Evolutionary conservation across 2,329 filamentous ascomycete species (phyloP).

Genomic region (Xylariaceae sp.): DNA sequence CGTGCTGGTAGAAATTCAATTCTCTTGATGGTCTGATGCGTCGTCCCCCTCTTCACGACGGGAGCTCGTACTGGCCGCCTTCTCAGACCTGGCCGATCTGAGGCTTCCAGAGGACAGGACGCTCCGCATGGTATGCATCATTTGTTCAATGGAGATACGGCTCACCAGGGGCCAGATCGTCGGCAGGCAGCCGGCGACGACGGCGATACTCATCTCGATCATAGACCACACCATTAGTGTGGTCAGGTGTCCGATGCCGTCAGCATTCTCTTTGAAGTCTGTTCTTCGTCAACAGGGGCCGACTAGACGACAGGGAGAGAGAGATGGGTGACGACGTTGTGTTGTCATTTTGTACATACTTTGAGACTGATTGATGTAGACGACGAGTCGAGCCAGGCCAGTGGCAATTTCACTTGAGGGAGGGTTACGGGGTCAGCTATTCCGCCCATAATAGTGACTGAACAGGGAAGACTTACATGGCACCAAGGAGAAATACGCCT

Average conservation of each 20-base stretch:
- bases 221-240: constrained; percentile 16
- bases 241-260: constrained; percentile 14
- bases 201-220: constrained; percentile 15
- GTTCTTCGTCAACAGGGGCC: neutral
- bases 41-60: no score
- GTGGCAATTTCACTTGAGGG: constrained; percentile 5
- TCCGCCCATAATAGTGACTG: neutral
- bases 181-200: constrained; percentile 15
- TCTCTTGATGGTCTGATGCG: no score
- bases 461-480: constrained; percentile 6
- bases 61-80: no score
- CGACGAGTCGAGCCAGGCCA: constrained; percentile 7
- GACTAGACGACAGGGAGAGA: neutral
- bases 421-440: no score
- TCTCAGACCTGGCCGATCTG: no score
- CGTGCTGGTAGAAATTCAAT: no score
- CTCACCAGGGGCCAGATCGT: constrained; percentile 14
- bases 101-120: no score
- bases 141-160: constrained; percentile 8
- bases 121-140: neutral
- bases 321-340: no score
- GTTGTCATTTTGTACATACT: no score
- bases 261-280: constrained; percentile 3
- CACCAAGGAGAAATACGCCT: constrained; percentile 14
- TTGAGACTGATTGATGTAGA: constrained; percentile 7